Conservation (phyloP, 495 filamentous ascomycete species). For the Trichoderma orchidacearum region DNA sequence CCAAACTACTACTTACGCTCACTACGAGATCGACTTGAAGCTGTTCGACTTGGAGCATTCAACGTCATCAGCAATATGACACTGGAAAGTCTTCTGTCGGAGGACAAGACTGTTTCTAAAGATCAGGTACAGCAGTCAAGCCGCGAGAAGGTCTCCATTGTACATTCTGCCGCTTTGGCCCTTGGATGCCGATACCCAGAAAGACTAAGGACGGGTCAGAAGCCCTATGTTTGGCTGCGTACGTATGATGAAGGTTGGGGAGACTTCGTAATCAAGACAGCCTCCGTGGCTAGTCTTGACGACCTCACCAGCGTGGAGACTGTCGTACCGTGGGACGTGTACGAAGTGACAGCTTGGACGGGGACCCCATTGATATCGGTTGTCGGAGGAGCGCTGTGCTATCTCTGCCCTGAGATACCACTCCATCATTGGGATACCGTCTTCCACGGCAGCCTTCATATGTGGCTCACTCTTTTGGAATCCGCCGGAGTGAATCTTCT, state of each 20-base stretch:
- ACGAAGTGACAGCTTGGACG: neutral
- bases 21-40: neutral
- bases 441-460: neutral
- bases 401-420: neutral
- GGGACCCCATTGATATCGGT: neutral
- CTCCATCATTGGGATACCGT: neutral
- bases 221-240: neutral
- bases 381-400: neutral
- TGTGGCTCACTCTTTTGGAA: neutral
- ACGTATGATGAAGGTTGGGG: neutral
- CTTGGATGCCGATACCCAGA: neutral
- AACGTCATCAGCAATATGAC: neutral
- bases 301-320: neutral
- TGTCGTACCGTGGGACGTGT: neutral
- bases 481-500: neutral
- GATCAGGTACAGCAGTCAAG: neutral
- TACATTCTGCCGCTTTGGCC: neutral
- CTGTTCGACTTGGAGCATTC: neutral
- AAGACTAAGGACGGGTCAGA: neutral
- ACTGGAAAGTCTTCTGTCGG: neutral
- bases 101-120: neutral
- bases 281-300: neutral
- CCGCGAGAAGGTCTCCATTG: neutral
- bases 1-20: neutral
- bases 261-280: neutral